Conservation (phyloP, 768 basidiomycete species). For the Crepidotus variabilis region DNA sequence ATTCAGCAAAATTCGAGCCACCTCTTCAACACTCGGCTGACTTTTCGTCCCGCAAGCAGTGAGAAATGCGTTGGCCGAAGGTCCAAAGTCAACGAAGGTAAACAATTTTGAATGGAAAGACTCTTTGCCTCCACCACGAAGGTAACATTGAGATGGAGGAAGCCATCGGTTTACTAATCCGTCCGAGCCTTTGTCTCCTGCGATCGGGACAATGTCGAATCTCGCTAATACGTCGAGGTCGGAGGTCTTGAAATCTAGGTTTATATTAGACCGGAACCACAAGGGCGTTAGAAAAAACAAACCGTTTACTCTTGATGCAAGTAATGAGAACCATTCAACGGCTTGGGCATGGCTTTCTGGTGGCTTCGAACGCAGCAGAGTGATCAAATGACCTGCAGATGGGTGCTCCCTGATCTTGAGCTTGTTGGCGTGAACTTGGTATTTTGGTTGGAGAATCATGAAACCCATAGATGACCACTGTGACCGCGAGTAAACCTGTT, state of each 20-base stretch:
- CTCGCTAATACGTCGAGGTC: slow-evolving; percentile 58
- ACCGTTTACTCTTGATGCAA: slow-evolving; percentile 52
- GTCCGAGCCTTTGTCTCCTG: slow-evolving; percentile 23
- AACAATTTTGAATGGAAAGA: slow-evolving; percentile 80
- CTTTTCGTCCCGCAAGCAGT: slow-evolving; percentile 82
- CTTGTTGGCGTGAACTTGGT: slow-evolving; percentile 54
- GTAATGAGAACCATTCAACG: slow-evolving; percentile 60
- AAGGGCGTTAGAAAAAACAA: slow-evolving; percentile 1
- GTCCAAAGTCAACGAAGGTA: slow-evolving; percentile 85
- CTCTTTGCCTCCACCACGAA: slow-evolving; percentile 47
- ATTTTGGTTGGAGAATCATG: slow-evolving; percentile 51
- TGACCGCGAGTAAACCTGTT: slow-evolving; percentile 64
- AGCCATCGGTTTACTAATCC: slow-evolving; percentile 39
- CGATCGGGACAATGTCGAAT: slow-evolving; percentile 65
- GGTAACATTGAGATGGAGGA: slow-evolving; percentile 66
- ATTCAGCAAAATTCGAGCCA: slow-evolving; percentile 63
- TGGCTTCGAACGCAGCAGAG: slow-evolving; percentile 55
- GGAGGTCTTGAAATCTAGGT: slow-evolving; percentile 50
- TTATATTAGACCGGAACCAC: slow-evolving; percentile 4
- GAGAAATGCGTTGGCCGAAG: slow-evolving; percentile 78
- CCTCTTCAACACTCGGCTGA: slow-evolving; percentile 84
- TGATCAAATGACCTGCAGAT: slow-evolving; percentile 53
- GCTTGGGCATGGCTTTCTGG: slow-evolving; percentile 54
- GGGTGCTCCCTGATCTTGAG: slow-evolving; percentile 72
- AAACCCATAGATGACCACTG: slow-evolving; percentile 80